Conservation (phyloP, 2,329 filamentous ascomycete genomes). For the Diaporthe citriasiana region DNA sequence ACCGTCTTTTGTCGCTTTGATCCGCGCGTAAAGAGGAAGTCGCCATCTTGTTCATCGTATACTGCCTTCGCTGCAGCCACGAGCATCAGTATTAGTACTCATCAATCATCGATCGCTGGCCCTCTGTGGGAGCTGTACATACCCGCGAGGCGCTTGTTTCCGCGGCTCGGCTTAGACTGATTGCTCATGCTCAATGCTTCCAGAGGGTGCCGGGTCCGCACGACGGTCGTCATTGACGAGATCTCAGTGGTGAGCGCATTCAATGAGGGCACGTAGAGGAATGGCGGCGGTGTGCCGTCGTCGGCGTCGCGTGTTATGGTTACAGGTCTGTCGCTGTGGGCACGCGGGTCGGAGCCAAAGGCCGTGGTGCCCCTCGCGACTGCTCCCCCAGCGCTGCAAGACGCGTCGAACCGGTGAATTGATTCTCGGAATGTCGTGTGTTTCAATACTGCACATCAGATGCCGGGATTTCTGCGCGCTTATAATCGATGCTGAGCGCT, state of each 20-base stretch:
- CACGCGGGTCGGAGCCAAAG: constrained; percentile 23
- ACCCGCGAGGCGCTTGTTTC: constrained; percentile 76
- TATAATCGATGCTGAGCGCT: constrained; percentile 42
- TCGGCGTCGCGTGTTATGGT: constrained; percentile 33
- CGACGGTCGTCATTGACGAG: constrained; percentile 79
- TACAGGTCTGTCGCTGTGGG: constrained; percentile 19
- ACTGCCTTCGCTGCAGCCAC: constrained; percentile 50
- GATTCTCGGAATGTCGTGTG: constrained; percentile 5
- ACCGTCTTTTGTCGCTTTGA: constrained; percentile 74
- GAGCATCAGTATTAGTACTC: constrained; percentile 5
- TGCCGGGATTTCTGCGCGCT: constrained; percentile 37
- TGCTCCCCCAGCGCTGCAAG: constrained; percentile 28
- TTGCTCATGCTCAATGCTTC: constrained; percentile 79
- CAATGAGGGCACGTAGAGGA: background rate
- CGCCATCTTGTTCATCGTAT: constrained; percentile 83
- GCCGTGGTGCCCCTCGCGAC: constrained; percentile 38
- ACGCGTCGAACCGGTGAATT: constrained; percentile 40
- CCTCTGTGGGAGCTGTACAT: constrained; percentile 43
- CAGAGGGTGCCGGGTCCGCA: constrained; percentile 74
- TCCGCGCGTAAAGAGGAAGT: constrained; percentile 80
- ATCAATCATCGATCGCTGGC: background rate
- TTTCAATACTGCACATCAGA: constrained; percentile 23
- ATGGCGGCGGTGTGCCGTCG: constrained; percentile 4
- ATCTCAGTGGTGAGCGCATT: constrained; percentile 36
- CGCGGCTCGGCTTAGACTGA: constrained; percentile 68